Evolutionary conservation across 2,329 filamentous ascomycete species (phyloP).

Genomic region (Chaetomium sp.): DNA sequence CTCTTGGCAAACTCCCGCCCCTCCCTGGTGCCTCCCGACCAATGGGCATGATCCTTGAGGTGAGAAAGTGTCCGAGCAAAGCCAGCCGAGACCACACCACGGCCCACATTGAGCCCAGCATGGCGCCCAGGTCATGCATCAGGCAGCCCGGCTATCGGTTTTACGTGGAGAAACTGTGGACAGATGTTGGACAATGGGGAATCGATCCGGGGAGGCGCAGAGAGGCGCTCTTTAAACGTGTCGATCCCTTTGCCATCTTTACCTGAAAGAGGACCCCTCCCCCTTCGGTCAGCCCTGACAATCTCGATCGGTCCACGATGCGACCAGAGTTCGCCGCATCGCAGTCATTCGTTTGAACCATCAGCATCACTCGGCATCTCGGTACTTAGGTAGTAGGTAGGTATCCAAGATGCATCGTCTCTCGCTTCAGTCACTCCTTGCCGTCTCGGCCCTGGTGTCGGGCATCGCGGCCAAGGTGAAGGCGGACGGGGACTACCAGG

Average conservation of each 20-base stretch:
- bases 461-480: conserved; percentile 22
- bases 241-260: conserved; percentile 14
- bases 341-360: conserved; percentile 28
- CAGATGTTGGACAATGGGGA: background rate
- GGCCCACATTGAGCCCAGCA: conserved; percentile 8
- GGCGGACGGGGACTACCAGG: conserved; percentile 8
- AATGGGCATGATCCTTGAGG: background rate
- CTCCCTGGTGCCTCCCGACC: background rate
- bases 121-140: too few relatives aligned
- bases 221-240: background rate
- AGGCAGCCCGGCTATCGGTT: too few relatives aligned
- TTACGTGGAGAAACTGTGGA: too few relatives aligned
- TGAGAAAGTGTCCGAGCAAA: background rate
- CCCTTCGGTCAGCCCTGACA: conserved; percentile 2
- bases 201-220: background rate
- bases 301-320: conserved; percentile 20
- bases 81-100: background rate
- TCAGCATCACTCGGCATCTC: conserved; percentile 4
- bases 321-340: conserved; percentile 16
- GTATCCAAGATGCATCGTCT: conserved; percentile 31
- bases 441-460: conserved; percentile 29
- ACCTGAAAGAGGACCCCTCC: background rate
- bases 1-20: conserved; percentile 10
- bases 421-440: conserved; percentile 32
- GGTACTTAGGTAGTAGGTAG: background rate